Percentiles rank a stretch among this genome's conserved stretches.
Evolutionary conservation across 257 asterid species (phyloP).

Genomic region (Datura wrightii): DNA sequence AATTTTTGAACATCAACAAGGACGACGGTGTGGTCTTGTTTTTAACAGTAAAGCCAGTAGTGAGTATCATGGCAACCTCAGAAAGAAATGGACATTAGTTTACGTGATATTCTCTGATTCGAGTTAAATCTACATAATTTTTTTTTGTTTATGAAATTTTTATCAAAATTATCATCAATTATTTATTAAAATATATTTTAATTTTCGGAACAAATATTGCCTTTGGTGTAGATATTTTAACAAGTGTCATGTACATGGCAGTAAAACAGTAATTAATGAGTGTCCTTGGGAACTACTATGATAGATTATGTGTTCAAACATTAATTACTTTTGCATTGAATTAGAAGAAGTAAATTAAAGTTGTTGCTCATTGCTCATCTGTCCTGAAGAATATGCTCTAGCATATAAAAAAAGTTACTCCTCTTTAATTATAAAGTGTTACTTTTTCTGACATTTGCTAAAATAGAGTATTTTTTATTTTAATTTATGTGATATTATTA

Average conservation of each 20-base stretch:
- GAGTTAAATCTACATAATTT: too few relatives aligned
- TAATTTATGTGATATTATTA: too few relatives aligned
- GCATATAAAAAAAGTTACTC: constrained; percentile 17
- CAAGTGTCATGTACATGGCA: background rate
- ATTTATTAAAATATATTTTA: too few relatives aligned
- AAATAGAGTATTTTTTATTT: background rate
- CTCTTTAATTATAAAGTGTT: background rate
- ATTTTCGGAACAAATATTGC: too few relatives aligned
- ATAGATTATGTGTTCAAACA: background rate
- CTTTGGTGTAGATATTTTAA: background rate
- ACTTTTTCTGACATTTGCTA: constrained; percentile 17
- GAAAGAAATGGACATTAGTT: too few relatives aligned
- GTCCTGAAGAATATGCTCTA: constrained; percentile 13
- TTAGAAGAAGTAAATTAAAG: background rate
- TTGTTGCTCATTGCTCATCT: constrained; percentile 3
- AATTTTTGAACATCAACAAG: too few relatives aligned
- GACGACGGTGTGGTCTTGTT: too few relatives aligned
- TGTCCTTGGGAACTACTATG: background rate
- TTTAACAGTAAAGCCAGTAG: too few relatives aligned
- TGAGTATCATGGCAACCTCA: too few relatives aligned
- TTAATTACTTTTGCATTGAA: constrained; percentile 26
- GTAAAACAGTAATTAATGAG: background rate
- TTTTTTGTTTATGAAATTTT: too few relatives aligned
- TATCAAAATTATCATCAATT: too few relatives aligned
- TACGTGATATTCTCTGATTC: too few relatives aligned